Evolutionary conservation across 2,329 filamentous ascomycete genomes (phyloP).

Genomic region (Clonostachys rosea): DNA sequence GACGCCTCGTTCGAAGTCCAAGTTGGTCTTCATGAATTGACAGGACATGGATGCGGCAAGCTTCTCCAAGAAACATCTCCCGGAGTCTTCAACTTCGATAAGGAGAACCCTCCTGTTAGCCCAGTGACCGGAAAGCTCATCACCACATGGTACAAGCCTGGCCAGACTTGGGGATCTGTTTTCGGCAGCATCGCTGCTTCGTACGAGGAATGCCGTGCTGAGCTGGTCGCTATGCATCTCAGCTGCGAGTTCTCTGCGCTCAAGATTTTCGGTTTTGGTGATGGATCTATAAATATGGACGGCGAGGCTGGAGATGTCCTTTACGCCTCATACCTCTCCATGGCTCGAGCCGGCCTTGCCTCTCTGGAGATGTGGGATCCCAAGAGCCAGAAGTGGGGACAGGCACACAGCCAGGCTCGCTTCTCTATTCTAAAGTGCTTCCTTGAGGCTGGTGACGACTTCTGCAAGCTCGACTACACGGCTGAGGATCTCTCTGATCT

Average conservation of each 20-base stretch:
- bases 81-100: conserved; percentile 85
- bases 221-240: conserved; percentile 89
- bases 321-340: conserved; percentile 82
- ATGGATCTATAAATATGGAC: conserved; percentile 68
- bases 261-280: conserved; percentile 86
- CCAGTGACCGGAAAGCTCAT: conserved; percentile 73
- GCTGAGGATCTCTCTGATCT: conserved; percentile 71
- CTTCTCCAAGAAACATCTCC: conserved; percentile 83
- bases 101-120: conserved; percentile 73
- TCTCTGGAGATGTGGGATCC: conserved; percentile 95
- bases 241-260: conserved; percentile 85
- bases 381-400: conserved; percentile 86
- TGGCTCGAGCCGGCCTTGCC: conserved; percentile 88
- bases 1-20: conserved; percentile 92
- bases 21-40: conserved; percentile 89
- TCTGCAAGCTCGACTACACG: conserved; percentile 75
- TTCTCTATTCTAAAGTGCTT: conserved; percentile 85
- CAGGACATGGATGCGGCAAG: conserved; percentile 88
- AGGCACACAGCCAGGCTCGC: conserved; percentile 85
- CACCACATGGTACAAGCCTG: conserved; percentile 86
- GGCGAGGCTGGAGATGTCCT: conserved; percentile 80
- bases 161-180: conserved; percentile 90
- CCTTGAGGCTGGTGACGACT: conserved; percentile 79
- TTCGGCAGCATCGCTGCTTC: conserved; percentile 84
- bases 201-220: conserved; percentile 93